Percentiles rank a stretch among this genome's conserved stretches.
Evolutionary conservation across 306 rosid genomes (phyloP).

Genomic region (Prunus fruticosa): DNA sequence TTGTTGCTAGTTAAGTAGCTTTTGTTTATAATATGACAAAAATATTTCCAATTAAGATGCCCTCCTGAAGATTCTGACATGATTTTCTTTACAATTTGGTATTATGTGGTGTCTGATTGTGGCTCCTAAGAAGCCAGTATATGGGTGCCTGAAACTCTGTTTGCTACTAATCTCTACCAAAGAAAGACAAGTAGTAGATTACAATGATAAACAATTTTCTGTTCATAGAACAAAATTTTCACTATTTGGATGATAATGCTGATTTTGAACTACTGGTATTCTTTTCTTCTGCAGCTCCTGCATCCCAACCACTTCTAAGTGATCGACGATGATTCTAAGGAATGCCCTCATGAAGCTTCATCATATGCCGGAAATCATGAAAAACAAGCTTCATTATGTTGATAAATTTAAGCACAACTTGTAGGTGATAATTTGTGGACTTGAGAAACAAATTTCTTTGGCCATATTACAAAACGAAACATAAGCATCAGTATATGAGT

Average conservation of each 20-base stretch:
- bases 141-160: background rate
- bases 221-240: background rate
- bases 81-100: background rate
- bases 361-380: constrained; percentile 4
- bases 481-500: constrained; percentile 10
- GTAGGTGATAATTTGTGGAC: constrained; percentile 14
- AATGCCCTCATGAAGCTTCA: constrained; percentile 30
- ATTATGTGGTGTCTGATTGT: background rate
- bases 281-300: constrained; percentile 41
- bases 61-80: background rate
- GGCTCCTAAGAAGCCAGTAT: background rate
- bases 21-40: background rate
- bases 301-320: constrained; percentile 52
- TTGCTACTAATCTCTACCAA: background rate
- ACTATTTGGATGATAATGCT: background rate
- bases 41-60: background rate
- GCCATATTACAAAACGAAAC: background rate
- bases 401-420: background rate
- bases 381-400: background rate
- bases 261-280: constrained; percentile 3
- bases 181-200: background rate
- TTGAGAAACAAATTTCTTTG: background rate
- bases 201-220: background rate
- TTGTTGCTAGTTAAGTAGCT: background rate
- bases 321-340: constrained; percentile 42